A percentile compares a stretch with the other conserved stretches of the same genome.
phyloP scores from a whole-genome alignment of 1,284 basidiomycete genomes.

The Earliella scabrosa region DNA sequence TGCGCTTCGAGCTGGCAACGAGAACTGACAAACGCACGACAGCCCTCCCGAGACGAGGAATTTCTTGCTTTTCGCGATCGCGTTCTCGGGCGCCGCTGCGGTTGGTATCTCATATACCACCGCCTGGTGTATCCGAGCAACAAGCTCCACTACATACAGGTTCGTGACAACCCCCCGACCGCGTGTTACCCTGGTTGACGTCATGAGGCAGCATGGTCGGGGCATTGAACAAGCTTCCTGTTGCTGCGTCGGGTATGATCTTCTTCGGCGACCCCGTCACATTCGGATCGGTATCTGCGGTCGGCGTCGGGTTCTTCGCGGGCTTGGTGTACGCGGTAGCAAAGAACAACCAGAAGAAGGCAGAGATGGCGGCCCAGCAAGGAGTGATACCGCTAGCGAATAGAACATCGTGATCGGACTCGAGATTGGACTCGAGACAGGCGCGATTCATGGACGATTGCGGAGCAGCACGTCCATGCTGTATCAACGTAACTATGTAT shows the following conservation, averaged over 20 bases:
- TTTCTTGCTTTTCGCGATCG: slow-evolving; percentile 87
- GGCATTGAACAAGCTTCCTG: slow-evolving; percentile 97
- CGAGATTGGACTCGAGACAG: neutral
- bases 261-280: slow-evolving; percentile 94
- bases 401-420: slow-evolving; percentile 45
- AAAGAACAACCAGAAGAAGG: slow-evolving; percentile 86
- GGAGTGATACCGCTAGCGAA: slow-evolving; percentile 65
- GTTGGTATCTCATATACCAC: slow-evolving; percentile 99
- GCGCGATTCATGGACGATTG: slow-evolving; percentile 3
- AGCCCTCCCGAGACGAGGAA: slow-evolving; percentile 86
- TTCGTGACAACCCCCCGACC: slow-evolving; percentile 31
- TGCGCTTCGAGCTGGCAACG: neutral
- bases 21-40: slow-evolving; percentile 17
- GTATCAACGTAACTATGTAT: too few relatives aligned
- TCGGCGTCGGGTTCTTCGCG: slow-evolving; percentile 90
- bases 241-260: slow-evolving; percentile 95
- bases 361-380: slow-evolving; percentile 50
- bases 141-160: slow-evolving; percentile 98
- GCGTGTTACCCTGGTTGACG: slow-evolving; percentile 1
- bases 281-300: slow-evolving; percentile 86
- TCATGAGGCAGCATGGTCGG: slow-evolving; percentile 87
- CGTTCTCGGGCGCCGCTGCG: slow-evolving; percentile 95
- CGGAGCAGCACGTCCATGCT: slow-evolving; percentile 3
- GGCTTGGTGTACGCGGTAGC: slow-evolving; percentile 90
- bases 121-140: slow-evolving; percentile 97